Conservation (phyloP, 1,139 yeast genomes). For the Candida sp. region DNA sequence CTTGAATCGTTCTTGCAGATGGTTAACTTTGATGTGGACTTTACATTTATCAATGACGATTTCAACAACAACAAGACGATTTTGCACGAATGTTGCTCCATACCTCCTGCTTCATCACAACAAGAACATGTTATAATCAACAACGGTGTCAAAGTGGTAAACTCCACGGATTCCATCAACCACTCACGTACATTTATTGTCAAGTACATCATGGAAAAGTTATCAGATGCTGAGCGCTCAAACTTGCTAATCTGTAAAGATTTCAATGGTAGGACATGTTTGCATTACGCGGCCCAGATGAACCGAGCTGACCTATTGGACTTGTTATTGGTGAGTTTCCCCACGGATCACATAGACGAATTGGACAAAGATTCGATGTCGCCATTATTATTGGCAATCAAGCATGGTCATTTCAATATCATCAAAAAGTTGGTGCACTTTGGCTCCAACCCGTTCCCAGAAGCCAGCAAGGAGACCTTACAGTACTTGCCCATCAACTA, state of each 20-base stretch:
- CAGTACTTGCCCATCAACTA: constrained; percentile 84
- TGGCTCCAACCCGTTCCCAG: constrained; percentile 64
- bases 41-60: constrained; percentile 40
- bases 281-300: constrained; percentile 86
- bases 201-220: constrained; percentile 31
- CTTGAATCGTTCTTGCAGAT: constrained; percentile 47
- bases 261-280: constrained; percentile 78
- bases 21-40: constrained; percentile 48
- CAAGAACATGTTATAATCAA: constrained; percentile 42
- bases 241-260: constrained; percentile 49
- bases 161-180: constrained; percentile 43
- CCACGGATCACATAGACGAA: constrained; percentile 46
- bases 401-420: constrained; percentile 63
- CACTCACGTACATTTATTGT: constrained; percentile 47
- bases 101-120: constrained; percentile 36
- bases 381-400: constrained; percentile 80
- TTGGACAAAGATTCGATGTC: constrained; percentile 79
- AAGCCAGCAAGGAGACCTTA: constrained; percentile 49
- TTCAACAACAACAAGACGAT: constrained; percentile 46
- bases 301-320: constrained; percentile 62
- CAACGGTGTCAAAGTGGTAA: constrained; percentile 49
- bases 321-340: constrained; percentile 43
- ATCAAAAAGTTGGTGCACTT: constrained; percentile 45
- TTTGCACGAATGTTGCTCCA: constrained; percentile 51
- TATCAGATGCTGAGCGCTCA: constrained; percentile 21